Evolutionary conservation across 805 yeast genomes (phyloP), one percentile per base, ranked within the genome.

Genomic region (Suhomyces sp.): DNA sequence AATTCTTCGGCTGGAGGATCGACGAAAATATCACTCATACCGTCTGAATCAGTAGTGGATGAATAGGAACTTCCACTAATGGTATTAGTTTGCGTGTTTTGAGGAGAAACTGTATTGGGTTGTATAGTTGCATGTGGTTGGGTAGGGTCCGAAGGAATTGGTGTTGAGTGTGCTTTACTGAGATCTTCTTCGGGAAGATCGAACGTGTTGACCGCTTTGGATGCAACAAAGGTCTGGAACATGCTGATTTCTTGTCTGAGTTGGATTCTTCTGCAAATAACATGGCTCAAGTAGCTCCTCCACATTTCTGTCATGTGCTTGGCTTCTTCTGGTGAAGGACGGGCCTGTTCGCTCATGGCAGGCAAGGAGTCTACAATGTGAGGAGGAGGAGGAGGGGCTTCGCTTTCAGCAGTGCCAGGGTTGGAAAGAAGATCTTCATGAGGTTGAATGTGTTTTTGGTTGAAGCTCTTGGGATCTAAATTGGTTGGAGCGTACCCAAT

Each of bases 171-270:
- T 3, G 35, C 35, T 31, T 31, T 29, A 27, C 37, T 45, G 21
- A 41, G 47, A 6, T 44, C 47, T 29, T 44, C 49, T 15, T 39
- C 44, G 17, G 49, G 49, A 25, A 47, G n/a, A 17, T 37, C 29
- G 19, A 37, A 47, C 2, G 39, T 22, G 31, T 47, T 25, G 29
- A 25, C 19, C 2, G 37, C 46, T 21, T 24, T 47, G 40, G 51
- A 27, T 20, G 47, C 53, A 49, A 62, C 48, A 44, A 61, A 57
- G 6, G 57, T 43, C 54, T 72, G 75, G 63, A 66, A 75, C 47
- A 65, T 53, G 27, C 57, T 60, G 51, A 75, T 72, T 51, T 75
- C 79, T 54, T 73, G 78, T 43, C 78, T 61, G 47, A 75, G 60
- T 51, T 67, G 67, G 45, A 75, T 73, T 25, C 79, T 55, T 57